Evolutionary conservation across 2,329 filamentous ascomycete genomes (phyloP), one percentile per base, ranked within the genome.

Genomic region (Cadophora malorum): DNA sequence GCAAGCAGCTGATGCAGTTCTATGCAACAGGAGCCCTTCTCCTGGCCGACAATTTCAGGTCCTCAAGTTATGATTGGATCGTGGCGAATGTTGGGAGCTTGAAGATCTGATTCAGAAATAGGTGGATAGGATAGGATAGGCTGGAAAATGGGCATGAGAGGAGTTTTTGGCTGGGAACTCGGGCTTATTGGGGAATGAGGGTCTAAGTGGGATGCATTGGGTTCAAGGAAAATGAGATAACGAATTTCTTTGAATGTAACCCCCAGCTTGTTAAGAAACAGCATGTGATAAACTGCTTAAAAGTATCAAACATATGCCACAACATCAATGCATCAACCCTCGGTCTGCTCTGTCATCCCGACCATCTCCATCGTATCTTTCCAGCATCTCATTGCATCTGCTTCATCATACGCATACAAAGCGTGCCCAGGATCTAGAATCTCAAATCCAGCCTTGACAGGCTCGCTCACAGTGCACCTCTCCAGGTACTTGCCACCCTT

Each of bases 1-100:
- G 76, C 1, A 81, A 83, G 68, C 78, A 86, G 74, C 74, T 92
- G 67, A 77, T 86, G 74, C 78, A 84, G 33, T 82, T 86, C 69
- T 78, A 79, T 38, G 78, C 80, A 14, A 74, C 80, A 16, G 73
- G 69, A 16, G 77, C 75, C 12, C 74, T 70, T 23, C 71, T 84
- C 23, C 69, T 86, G 3, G 74, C 76, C 14, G 85, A 87, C 76
- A 73, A 82, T 67, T 86, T 87, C 71, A 78, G 84, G 41, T 68
- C 75, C 19, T 79, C 81, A 58, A 78, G 79, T 0, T 83, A 79
- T 73, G 73, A 81, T 0, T 83, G 80, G 67, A 67, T 86, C 63
- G 74, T 74, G 62, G 68, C 62, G 6, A 77, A 78, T 68, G 70
- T 75, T 47, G 70, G 25, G 28, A 69, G 52, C 60, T 49, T 72